Conservation (phyloP, 2,329 filamentous ascomycete genomes). For the Esteya vermicola region DNA sequence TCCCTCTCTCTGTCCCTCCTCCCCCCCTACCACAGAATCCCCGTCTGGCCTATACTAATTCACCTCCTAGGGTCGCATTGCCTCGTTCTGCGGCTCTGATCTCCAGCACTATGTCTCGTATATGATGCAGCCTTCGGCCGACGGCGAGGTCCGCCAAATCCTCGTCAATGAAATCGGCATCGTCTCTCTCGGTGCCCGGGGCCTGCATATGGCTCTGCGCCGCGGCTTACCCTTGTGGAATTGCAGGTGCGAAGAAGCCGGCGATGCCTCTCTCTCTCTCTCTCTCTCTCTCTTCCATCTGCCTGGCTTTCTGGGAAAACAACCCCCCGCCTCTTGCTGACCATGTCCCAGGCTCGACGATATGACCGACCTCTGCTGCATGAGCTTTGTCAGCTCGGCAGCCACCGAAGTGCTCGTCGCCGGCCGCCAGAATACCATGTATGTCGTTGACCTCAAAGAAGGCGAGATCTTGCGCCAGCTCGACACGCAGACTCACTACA, state of each 20-base stretch:
- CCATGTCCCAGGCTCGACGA: constrained; percentile 23
- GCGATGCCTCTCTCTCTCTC: constrained; percentile 3
- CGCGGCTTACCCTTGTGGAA: constrained; percentile 83
- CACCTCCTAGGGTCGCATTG: constrained; percentile 58
- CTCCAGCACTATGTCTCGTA: constrained; percentile 85
- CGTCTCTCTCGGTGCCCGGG: constrained; percentile 66
- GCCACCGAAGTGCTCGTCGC: constrained; percentile 75
- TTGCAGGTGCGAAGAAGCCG: constrained; percentile 58
- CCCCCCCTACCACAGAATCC: too few species aligned
- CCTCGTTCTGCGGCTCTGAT: constrained; percentile 75
- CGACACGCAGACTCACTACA: constrained; percentile 60
- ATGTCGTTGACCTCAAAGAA: constrained; percentile 57
- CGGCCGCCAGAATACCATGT: constrained; percentile 75
- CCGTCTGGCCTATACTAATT: background rate
- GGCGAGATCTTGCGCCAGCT: constrained; percentile 45
- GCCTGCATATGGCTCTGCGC: constrained; percentile 78
- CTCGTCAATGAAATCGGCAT: constrained; percentile 86
- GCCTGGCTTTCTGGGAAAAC: background rate
- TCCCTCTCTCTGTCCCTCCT: background rate
- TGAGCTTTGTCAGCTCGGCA: constrained; percentile 85
- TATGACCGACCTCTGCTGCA: constrained; percentile 81
- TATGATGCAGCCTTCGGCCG: constrained; percentile 56
- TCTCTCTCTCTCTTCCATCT: background rate
- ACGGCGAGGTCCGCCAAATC: constrained; percentile 75
- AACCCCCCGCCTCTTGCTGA: too few species aligned